A percentile compares a stretch with the other conserved stretches of the same genome.
Evolutionary conservation across 2,329 filamentous ascomycete genomes (phyloP).

Genomic region (Trichoderma polysporum): DNA sequence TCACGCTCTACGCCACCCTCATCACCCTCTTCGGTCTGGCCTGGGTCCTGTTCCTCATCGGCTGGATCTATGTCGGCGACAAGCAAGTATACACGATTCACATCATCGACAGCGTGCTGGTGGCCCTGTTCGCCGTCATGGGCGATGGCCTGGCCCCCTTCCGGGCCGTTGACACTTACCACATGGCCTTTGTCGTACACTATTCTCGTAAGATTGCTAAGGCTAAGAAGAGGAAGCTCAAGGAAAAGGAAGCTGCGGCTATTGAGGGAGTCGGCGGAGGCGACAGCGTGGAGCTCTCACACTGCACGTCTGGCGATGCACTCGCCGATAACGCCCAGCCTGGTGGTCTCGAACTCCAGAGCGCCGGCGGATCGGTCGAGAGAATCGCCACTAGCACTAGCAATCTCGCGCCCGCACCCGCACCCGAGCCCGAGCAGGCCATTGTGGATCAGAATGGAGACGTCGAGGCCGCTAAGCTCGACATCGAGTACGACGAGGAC

Average conservation of each 20-base stretch:
- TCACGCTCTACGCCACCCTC: constrained; percentile 78
- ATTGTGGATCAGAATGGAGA: constrained; percentile 29
- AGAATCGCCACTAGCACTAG: constrained; percentile 5
- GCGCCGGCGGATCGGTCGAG: constrained; percentile 6
- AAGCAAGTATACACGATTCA: constrained; percentile 68
- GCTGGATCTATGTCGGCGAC: constrained; percentile 80
- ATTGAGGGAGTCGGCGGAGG: background rate
- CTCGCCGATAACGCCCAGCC: constrained; percentile 2
- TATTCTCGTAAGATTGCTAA: constrained; percentile 49
- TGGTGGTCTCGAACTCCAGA: background rate
- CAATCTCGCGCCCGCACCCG: background rate
- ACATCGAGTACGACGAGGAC: constrained; percentile 46
- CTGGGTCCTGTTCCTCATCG: constrained; percentile 90
- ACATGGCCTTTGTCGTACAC: constrained; percentile 78
- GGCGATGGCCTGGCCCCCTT: constrained; percentile 73
- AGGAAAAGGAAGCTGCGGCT: constrained; percentile 35
- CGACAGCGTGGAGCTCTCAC: constrained; percentile 22
- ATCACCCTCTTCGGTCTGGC: constrained; percentile 83
- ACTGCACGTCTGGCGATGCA: constrained; percentile 2
- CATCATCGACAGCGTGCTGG: constrained; percentile 68
- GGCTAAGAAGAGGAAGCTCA: constrained; percentile 41
- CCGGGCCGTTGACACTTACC: constrained; percentile 78
- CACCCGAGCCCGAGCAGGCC: background rate
- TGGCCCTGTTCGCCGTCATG: constrained; percentile 69
- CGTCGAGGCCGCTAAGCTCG: constrained; percentile 40